Evolutionary conservation across 208 protist species (phyloP), one percentile per base, ranked within the genome.

Genomic region (Acanthamoeba sp.): DNA sequence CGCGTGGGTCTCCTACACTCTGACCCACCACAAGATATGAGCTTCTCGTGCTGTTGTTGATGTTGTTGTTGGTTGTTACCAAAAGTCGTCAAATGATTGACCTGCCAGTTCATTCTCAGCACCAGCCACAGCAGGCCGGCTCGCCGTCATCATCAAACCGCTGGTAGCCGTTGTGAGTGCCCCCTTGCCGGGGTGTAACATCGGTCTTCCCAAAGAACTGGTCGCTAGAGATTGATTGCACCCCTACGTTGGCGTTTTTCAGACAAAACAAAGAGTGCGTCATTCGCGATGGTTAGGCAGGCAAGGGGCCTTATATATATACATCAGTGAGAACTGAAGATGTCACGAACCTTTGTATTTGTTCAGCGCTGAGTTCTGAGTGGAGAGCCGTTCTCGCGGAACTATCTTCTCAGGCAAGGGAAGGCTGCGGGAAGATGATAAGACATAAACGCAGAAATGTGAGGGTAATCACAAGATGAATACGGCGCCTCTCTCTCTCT

Each of bases 291-390:
- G 4, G 59, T 66, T 34, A 66, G n/a, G n/a, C n/a, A n/a, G n/a
- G n/a, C n/a, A n/a, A n/a, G n/a, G n/a, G n/a, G n/a, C n/a, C n/a
- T n/a, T n/a, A n/a, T n/a, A n/a, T n/a, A n/a, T n/a, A n/a, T n/a
- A 50, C 45, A 62, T 62, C 55, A 50, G 45, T 50, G 45, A n/a
- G n/a, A n/a, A n/a, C n/a, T n/a, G n/a, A n/a, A n/a, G n/a, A n/a
- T n/a, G n/a, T n/a, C n/a, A n/a, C n/a, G n/a, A n/a, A 80, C 69
- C 69, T 80, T 80, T 80, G 24, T 80, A 80, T n/a, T 80, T 80
- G 36, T 80, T 80, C 69, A 80, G 36, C 6, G 20, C 69, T 6
- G 69, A 27, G 36, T 80, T 80, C 20, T 80, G 69, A 6, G 69
- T 80, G 18, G 69, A 42, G 1, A 27, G 10, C 6, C n/a, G 18